Conservation (phyloP, 1,284 basidiomycete species). For the Rhodotorula sp. region DNA sequence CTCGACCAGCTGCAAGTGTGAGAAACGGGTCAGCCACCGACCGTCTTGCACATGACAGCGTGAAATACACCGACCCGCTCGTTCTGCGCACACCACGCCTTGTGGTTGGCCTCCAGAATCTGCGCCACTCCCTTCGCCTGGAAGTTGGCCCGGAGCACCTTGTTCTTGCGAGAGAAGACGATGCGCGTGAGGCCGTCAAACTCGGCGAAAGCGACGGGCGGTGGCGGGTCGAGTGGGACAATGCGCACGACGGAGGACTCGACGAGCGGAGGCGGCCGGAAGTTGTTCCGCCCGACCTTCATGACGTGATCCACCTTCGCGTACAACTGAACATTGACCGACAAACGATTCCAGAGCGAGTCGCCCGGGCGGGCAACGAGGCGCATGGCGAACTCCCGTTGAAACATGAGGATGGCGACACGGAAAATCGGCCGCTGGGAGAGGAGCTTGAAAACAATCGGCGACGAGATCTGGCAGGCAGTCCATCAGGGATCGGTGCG, state of each 20-base stretch:
- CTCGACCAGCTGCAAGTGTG: constrained; percentile 58
- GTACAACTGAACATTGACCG: constrained; percentile 94
- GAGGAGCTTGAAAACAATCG: constrained; percentile 92
- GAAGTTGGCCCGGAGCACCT: constrained; percentile 81
- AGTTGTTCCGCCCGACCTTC: constrained; percentile 94
- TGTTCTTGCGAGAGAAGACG: constrained; percentile 85
- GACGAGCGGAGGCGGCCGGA: constrained; percentile 92
- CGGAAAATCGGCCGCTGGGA: constrained; percentile 94
- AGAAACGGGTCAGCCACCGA: background rate
- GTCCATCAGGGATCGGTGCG: background rate
- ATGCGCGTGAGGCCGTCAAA: constrained; percentile 93
- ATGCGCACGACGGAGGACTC: constrained; percentile 90
- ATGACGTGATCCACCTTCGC: constrained; percentile 94
- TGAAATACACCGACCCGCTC: constrained; percentile 41
- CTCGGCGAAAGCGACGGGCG: constrained; percentile 92
- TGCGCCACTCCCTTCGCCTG: constrained; percentile 90
- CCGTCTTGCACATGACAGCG: background rate
- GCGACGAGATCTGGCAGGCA: constrained; percentile 75
- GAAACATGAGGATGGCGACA: constrained; percentile 97
- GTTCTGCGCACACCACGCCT: constrained; percentile 86
- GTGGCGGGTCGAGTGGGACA: constrained; percentile 89
- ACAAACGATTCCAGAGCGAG: constrained; percentile 87
- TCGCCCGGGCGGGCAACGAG: constrained; percentile 83
- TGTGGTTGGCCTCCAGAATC: constrained; percentile 90
- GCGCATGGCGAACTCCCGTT: constrained; percentile 93